Evolutionary conservation across 345 rosid species (phyloP), one percentile per base, ranked within the genome.

Genomic region (Litchi chinensis): DNA sequence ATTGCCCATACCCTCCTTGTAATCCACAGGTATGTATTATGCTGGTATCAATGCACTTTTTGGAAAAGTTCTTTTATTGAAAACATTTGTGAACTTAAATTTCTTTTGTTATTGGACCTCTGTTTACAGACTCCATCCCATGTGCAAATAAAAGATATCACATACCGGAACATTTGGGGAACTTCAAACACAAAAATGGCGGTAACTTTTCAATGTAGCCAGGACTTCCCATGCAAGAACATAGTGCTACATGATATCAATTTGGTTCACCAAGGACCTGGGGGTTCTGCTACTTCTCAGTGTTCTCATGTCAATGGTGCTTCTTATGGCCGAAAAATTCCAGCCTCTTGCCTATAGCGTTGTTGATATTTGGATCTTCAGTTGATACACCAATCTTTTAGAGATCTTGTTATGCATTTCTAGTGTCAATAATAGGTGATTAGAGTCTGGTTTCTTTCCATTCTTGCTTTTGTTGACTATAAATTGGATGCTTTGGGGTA

Each of bases 121-220:
- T 32, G 37, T 1, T 4, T 37, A 19, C 69, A 85, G 85, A 18
- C 60, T 44, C 70, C 83, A 5, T 83, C 87, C 0, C 79, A 72
- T 41, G 82, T 86, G 22, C 85, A 79, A 71, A 77, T 86, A 7
- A 59, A 43, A 16, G 86, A 83, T 37, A 44, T 83, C 1, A 79
- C 76, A 3, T 83, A 77, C 67, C 79, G 46, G 16, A 81, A 83
- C 77, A 79, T 81, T 0, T 32, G 85, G 85, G 89, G 87, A 1
- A 79, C 85, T 1, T 86, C 87, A 8, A 73, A 19, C 0, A 56
- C 82, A 26, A 13, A 74, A 21, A 62, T 63, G 0, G 87, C 87
- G 11, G 82, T 81, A 13, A 43, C 28, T 6, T 22, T 86, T 22
- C 24, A 63, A 1, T 83, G 87, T 63, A 86, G 87, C 77, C 9